Conservation (phyloP, 352 stramenopile genomes). For the Phytophthora tubulina region DNA sequence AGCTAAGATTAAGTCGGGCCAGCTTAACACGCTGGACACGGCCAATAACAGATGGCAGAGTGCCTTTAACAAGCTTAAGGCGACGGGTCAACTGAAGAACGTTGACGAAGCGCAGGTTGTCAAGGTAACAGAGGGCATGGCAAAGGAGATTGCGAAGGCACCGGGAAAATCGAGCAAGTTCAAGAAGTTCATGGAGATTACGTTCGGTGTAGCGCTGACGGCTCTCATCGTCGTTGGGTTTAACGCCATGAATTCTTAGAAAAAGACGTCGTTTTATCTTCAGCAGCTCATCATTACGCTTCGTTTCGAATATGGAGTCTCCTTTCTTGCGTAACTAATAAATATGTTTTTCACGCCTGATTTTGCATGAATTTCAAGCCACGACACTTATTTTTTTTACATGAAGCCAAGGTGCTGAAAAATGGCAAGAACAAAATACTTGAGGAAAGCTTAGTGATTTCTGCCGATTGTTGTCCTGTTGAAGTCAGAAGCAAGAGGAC, state of each 20-base stretch:
- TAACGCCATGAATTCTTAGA: not conserved
- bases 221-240: constrained; percentile 12
- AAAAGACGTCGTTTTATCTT: too few relatives aligned
- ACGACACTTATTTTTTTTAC: too few relatives aligned
- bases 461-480: too few relatives aligned
- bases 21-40: constrained; percentile 1
- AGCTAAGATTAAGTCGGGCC: not conserved
- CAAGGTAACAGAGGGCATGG: constrained; percentile 17
- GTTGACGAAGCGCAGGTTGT: constrained; percentile 4
- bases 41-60: constrained; percentile 6
- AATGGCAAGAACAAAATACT: too few relatives aligned
- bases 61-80: constrained; percentile 7
- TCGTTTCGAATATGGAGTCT: too few relatives aligned
- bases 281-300: too few relatives aligned
- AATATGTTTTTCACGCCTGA: too few relatives aligned
- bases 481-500: too few relatives aligned
- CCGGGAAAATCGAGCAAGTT: constrained; percentile 18
- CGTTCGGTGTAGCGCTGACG: not conserved
- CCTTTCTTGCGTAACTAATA: too few relatives aligned
- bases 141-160: constrained; percentile 4
- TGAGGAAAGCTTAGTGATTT: too few relatives aligned
- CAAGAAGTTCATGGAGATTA: constrained; percentile 14
- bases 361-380: too few relatives aligned
- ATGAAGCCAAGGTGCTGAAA: too few relatives aligned
- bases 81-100: constrained; percentile 4